Evolutionary conservation across 495 filamentous ascomycete genomes (phyloP).

Genomic region (Neurospora sp.): DNA sequence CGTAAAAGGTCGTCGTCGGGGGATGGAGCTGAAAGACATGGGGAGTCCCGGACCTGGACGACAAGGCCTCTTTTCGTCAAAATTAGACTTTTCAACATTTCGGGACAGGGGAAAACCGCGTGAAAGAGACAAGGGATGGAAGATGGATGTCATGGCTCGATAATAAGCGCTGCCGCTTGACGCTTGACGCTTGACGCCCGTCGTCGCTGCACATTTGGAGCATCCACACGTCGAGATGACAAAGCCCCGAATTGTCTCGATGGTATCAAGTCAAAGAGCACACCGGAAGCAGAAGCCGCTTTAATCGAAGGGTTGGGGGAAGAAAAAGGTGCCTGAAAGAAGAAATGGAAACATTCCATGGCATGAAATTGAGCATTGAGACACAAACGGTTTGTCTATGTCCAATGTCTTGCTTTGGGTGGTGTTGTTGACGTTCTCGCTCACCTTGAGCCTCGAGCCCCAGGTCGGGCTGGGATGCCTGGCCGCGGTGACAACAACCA

Average conservation of each 20-base stretch:
- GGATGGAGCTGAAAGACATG: not conserved
- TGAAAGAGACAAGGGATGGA: not conserved
- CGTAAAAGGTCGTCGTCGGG: not conserved
- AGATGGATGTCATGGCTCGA: not conserved
- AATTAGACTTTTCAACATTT: not conserved
- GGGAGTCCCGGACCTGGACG: not conserved
- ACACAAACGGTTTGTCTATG: not conserved
- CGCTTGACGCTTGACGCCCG: not conserved
- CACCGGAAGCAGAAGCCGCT: not conserved
- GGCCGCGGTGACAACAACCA: not conserved
- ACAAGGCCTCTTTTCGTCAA: not conserved
- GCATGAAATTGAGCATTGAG: not conserved
- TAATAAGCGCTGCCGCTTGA: not conserved
- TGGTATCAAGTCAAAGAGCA: not conserved
- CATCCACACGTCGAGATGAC: not conserved
- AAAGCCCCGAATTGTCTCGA: not conserved
- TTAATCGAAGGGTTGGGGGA: not conserved
- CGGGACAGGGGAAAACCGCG: not conserved
- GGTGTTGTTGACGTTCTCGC: not conserved
- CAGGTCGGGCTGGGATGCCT: not conserved
- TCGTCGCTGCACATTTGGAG: too few species aligned
- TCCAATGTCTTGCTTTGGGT: not conserved
- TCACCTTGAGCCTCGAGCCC: not conserved
- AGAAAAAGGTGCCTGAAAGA: not conserved
- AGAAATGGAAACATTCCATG: not conserved